phyloP scores from a whole-genome alignment of 306 rosid genomes.

The Corylus avellana region DNA sequence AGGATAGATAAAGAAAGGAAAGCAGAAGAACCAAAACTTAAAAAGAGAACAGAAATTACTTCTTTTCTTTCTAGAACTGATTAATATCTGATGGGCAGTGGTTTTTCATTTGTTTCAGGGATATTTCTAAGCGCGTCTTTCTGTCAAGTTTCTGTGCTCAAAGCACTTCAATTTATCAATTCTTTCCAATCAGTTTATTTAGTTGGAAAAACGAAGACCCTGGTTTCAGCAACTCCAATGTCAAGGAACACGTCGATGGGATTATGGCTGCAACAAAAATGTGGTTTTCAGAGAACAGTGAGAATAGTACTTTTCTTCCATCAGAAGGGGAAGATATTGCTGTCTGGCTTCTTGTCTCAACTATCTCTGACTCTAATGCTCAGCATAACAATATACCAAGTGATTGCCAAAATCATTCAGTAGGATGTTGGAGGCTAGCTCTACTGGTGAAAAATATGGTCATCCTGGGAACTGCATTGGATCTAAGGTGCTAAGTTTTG shows the following conservation, averaged over 20 bases:
- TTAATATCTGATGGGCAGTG: constrained; percentile 27
- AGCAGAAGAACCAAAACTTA: background rate
- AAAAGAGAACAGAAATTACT: background rate
- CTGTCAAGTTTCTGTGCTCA: constrained; percentile 63
- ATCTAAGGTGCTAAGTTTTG: constrained; percentile 59
- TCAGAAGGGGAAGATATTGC: constrained; percentile 54
- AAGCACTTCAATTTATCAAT: constrained; percentile 52
- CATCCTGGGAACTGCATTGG: constrained; percentile 62
- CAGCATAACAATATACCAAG: constrained; percentile 33
- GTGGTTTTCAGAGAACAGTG: constrained; percentile 42
- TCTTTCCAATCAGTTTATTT: constrained; percentile 66
- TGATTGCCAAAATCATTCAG: constrained; percentile 37
- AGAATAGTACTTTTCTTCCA: constrained; percentile 31
- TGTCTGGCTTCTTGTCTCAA: constrained; percentile 73
- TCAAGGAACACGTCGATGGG: constrained; percentile 45
- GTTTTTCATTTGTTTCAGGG: constrained; percentile 57
- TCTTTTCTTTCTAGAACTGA: constrained; percentile 15
- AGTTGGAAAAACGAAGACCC: constrained; percentile 42
- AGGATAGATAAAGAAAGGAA: background rate
- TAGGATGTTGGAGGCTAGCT: constrained; percentile 72
- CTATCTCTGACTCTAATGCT: constrained; percentile 44
- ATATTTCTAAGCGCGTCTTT: constrained; percentile 53
- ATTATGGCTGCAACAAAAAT: constrained; percentile 53
- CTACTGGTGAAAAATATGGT: constrained; percentile 58
- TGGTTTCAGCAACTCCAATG: constrained; percentile 36